These are phyloP conservation scores for Chiua virens DNA, from an alignment of 768 basidiomycete species.

Conservation along the genomic window DNA sequence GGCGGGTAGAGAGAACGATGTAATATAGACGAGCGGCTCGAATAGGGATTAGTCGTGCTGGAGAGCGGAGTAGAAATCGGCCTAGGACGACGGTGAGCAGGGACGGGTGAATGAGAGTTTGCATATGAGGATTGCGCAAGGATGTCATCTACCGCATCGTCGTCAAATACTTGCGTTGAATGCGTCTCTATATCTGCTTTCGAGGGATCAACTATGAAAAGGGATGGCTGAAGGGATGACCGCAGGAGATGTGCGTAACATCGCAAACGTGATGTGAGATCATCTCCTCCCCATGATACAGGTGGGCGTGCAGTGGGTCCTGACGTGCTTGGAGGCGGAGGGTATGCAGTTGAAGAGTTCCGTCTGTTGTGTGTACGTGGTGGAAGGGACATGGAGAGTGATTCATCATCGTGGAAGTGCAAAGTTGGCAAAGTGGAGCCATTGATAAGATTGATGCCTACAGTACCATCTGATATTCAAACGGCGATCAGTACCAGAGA, in stretches of 20 bases:
- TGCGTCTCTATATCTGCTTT: conserved; percentile 91
- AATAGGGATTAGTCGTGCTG: conserved; percentile 51
- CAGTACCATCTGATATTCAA: conserved; percentile 67
- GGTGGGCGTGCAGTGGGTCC: conserved; percentile 40
- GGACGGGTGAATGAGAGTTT: conserved; percentile 78
- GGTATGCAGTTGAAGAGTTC: conserved; percentile 54
- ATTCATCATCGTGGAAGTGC: conserved; percentile 97
- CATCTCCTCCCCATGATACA: conserved; percentile 86
- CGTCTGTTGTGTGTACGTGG: conserved; percentile 36
- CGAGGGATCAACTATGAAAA: conserved; percentile 93
- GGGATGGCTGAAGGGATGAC: conserved; percentile 78
- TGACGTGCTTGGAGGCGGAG: conserved; percentile 50
- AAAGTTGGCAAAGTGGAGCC: conserved; percentile 86
- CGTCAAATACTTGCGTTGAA: conserved; percentile 78
- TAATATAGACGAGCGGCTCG: conserved; percentile 69
- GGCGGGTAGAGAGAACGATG: conserved; percentile 70
- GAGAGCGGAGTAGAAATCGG: conserved; percentile 49
- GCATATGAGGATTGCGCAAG: conserved; percentile 75
- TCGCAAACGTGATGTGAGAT: conserved; percentile 73
- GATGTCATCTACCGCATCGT: conserved; percentile 87
- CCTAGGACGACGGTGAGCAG: conserved; percentile 76
- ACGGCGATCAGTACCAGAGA: background rate
- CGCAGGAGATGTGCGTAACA: conserved; percentile 80
- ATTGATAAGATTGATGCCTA: conserved; percentile 85
- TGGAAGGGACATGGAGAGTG: conserved; percentile 65